These are phyloP conservation scores for Dendrostoma leiphaemia DNA, from an alignment of 2,329 filamentous ascomycete species.

Conservation along the genomic window DNA sequence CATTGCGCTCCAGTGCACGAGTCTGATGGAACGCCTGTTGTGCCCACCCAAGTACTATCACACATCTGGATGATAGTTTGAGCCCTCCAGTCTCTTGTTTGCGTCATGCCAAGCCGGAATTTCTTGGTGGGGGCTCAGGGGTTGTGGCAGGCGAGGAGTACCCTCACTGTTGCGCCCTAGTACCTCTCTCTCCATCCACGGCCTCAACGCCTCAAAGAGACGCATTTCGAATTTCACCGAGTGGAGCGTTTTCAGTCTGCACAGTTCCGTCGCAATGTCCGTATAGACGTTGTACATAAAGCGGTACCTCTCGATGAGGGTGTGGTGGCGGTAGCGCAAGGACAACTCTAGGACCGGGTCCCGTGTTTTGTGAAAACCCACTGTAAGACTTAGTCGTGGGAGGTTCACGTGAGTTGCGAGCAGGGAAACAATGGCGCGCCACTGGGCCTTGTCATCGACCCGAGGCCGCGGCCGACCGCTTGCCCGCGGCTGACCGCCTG, in stretches of 20 bases:
- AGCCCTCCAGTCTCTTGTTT: conserved; percentile 3
- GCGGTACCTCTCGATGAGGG: background rate
- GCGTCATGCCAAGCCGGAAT: conserved; percentile 1
- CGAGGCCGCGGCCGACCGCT: no score
- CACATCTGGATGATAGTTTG: no score
- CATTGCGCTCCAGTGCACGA: no score
- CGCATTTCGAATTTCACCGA: background rate
- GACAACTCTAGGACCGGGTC: no score
- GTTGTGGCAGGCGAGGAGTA: no score
- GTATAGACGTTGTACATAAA: background rate
- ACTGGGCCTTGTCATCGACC: background rate
- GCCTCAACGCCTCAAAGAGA: background rate
- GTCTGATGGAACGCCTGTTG: no score
- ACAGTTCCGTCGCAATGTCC: conserved; percentile 1
- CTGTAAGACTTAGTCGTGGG: background rate
- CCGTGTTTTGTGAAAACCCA: background rate
- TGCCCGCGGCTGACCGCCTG: background rate
- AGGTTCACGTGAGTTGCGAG: background rate
- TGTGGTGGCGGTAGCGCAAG: no score
- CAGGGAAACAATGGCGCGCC: background rate
- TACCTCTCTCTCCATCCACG: conserved; percentile 7
- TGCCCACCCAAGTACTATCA: no score
- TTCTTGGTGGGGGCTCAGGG: no score
- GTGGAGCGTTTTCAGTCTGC: background rate
- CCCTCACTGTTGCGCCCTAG: background rate